phyloP scores from a whole-genome alignment of 768 basidiomycete genomes.

The Daedaleopsis nitida region DNA sequence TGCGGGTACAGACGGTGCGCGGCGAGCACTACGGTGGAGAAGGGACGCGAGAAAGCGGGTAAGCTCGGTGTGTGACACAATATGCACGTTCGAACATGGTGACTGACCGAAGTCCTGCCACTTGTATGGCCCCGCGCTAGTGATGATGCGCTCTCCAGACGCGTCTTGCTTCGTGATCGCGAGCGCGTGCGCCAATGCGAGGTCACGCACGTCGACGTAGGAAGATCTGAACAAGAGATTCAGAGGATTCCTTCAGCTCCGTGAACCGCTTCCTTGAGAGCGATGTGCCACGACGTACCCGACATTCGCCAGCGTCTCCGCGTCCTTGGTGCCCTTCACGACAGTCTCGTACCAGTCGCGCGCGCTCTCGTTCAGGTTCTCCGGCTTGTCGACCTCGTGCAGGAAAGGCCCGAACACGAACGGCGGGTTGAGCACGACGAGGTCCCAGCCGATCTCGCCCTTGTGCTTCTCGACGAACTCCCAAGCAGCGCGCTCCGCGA shows the following conservation, averaged over 20 bases:
- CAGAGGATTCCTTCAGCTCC: no score
- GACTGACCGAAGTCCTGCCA: constrained; percentile 25
- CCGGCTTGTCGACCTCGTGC: constrained; percentile 36
- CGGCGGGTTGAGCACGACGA: constrained; percentile 57
- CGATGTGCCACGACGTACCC: constrained; percentile 9
- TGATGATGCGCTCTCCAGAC: constrained; percentile 42
- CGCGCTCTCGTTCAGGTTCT: constrained; percentile 39
- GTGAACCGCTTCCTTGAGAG: background rate
- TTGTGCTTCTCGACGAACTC: constrained; percentile 47
- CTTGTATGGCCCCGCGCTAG: constrained; percentile 22
- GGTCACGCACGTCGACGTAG: constrained; percentile 41
- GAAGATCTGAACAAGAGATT: background rate
- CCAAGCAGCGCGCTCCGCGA: constrained; percentile 65
- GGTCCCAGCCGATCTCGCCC: constrained; percentile 47
- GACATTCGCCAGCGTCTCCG: constrained; percentile 11
- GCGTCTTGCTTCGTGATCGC: constrained; percentile 35
- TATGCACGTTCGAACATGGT: no score
- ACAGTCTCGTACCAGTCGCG: constrained; percentile 23
- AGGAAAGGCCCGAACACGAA: constrained; percentile 31
- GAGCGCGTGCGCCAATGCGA: constrained; percentile 33
- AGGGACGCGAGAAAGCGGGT: background rate
- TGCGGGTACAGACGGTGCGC: constrained; percentile 14
- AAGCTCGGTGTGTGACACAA: background rate
- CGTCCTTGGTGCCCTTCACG: constrained; percentile 19
- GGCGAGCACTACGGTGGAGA: constrained; percentile 12